Evolutionary conservation across 768 basidiomycete species (phyloP).

Genomic region (Mycena amicta): DNA sequence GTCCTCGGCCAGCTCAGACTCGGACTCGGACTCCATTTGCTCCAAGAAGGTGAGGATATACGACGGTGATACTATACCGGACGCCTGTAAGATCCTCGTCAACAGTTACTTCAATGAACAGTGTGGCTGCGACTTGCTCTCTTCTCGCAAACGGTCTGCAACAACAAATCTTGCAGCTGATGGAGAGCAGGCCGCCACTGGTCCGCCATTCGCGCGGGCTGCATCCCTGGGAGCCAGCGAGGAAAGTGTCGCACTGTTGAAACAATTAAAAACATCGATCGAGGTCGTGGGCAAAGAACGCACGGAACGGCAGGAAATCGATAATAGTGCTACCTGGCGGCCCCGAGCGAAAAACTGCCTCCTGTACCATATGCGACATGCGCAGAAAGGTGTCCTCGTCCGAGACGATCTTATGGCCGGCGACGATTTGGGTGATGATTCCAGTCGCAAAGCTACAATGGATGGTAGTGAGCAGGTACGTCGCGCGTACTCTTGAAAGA

Average conservation of each 20-base stretch:
- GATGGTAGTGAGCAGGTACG: not conserved
- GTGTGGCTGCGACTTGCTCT: not conserved
- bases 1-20: not conserved
- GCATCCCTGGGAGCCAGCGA: constrained; percentile 36
- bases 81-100: too few relatives aligned
- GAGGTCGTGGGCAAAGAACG: not conserved
- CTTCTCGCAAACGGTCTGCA: constrained; percentile 10
- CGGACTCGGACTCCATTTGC: constrained; percentile 16
- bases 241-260: constrained; percentile 32
- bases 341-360: not conserved
- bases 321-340: not conserved
- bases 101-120: not conserved
- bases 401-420: not conserved
- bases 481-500: too few relatives aligned
- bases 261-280: not conserved
- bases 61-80: constrained; percentile 20
- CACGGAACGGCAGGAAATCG: not conserved
- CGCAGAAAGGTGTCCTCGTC: not conserved
- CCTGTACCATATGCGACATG: not conserved
- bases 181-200: constrained; percentile 2
- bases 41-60: constrained; percentile 24
- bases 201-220: constrained; percentile 19
- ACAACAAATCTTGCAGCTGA: constrained; percentile 10
- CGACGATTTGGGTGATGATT: not conserved
- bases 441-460: not conserved